Percentiles rank a stretch among this genome's conserved stretches.
Conservation (phyloP, 345 rosid species). For the Linum tenue region DNA sequence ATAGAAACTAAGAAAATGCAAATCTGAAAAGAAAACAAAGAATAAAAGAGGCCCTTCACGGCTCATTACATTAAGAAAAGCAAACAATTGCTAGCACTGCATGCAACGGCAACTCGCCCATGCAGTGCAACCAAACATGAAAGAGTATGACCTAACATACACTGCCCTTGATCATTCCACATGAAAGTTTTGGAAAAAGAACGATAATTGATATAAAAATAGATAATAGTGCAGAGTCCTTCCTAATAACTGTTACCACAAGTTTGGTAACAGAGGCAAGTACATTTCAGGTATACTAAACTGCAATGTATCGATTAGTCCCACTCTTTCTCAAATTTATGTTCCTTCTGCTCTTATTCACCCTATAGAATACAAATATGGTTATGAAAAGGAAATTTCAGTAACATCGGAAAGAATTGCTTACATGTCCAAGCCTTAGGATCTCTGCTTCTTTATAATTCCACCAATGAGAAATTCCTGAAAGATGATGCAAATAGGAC, state of each 20-base stretch:
- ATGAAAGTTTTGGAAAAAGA: background rate
- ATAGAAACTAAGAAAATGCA: background rate
- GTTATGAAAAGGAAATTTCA: background rate
- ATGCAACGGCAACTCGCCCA: background rate
- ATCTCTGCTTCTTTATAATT: constrained; percentile 73
- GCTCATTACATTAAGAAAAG: too few relatives aligned
- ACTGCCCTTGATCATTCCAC: background rate
- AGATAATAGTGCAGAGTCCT: background rate
- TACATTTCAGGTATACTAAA: background rate
- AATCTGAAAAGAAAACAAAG: too few relatives aligned
- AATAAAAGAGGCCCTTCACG: background rate
- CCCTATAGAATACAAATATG: constrained; percentile 4
- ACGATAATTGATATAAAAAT: background rate
- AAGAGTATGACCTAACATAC: too few relatives aligned
- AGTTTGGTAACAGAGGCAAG: background rate
- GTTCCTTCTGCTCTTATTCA: background rate
- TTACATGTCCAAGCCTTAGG: constrained; percentile 81
- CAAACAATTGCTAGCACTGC: too few relatives aligned
- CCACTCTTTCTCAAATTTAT: background rate
- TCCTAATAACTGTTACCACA: background rate
- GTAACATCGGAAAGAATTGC: constrained; percentile 13
- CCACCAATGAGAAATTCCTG: constrained; percentile 58
- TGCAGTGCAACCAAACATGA: too few relatives aligned
- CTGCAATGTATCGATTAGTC: background rate
- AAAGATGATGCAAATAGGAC: constrained; percentile 5